phyloP scores from a whole-genome alignment of 1,284 basidiomycete species.

The Ceraceosorus bombacis region DNA sequence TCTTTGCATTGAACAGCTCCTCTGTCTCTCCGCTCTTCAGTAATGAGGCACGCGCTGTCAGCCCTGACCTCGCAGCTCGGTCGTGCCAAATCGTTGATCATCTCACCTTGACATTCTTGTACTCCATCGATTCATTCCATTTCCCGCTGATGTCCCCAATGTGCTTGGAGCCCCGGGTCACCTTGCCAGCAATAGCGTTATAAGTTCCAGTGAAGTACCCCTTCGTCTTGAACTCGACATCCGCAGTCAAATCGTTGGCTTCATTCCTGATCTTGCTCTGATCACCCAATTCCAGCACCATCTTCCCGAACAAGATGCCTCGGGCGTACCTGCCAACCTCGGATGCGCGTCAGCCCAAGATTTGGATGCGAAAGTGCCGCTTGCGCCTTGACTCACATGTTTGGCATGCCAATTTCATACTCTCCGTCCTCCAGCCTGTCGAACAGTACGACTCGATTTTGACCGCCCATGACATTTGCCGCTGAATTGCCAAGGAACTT shows the following conservation, averaged over 20 bases:
- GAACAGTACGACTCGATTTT: conserved; percentile 56
- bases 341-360: not conserved
- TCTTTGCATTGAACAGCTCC: conserved; percentile 73
- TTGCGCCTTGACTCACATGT: conserved; percentile 24
- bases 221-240: conserved; percentile 96
- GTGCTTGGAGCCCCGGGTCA: conserved; percentile 63
- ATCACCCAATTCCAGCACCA: conserved; percentile 94
- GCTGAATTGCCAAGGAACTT: conserved; percentile 81
- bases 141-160: conserved; percentile 80
- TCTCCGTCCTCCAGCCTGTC: conserved; percentile 41
- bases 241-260: conserved; percentile 65
- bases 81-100: not conserved
- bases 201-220: conserved; percentile 96
- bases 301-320: conserved; percentile 94
- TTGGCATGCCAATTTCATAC: conserved; percentile 46
- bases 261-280: conserved; percentile 77
- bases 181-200: conserved; percentile 76
- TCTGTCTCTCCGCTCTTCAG: conserved; percentile 62
- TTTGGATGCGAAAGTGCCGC: not conserved
- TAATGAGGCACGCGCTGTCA: not conserved
- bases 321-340: conserved; percentile 62
- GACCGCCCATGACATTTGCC: conserved; percentile 71
- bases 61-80: not conserved
- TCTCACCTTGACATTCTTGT: conserved; percentile 62
- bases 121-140: conserved; percentile 88